phyloP scores from a whole-genome alignment of 1,284 basidiomycete genomes.

The Ceratobasidium papillatum region DNA sequence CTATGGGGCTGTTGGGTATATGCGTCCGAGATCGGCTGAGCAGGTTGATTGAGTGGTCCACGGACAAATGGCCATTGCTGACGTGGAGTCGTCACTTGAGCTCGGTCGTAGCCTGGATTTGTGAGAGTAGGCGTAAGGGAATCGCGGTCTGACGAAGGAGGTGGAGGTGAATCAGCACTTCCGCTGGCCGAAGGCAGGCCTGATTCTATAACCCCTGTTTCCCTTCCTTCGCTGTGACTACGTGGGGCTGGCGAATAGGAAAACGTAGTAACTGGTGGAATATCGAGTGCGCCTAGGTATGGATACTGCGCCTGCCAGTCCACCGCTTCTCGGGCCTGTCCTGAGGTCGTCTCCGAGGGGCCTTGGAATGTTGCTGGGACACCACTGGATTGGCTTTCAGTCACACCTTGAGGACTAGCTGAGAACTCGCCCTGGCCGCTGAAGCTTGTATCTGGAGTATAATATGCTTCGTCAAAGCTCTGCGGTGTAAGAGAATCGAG shows the following conservation, averaged over 20 bases:
- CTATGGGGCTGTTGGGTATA: conserved; percentile 22
- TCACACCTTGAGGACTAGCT: conserved; percentile 5
- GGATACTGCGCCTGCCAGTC: conserved; percentile 37
- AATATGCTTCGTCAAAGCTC: conserved; percentile 24
- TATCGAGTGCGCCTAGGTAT: conserved; percentile 37
- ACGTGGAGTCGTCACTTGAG: conserved; percentile 6
- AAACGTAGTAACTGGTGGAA: conserved; percentile 24
- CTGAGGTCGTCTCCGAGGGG: conserved; percentile 1
- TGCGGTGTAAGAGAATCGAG: conserved; percentile 7
- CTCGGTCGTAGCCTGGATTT: conserved; percentile 31
- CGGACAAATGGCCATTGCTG: conserved; percentile 36
- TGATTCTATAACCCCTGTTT: not conserved
- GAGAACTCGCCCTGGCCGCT: conserved; percentile 24
- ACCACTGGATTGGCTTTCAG: not conserved
- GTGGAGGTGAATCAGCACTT: conserved; percentile 28
- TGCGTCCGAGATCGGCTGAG: conserved; percentile 14
- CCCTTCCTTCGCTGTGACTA: conserved; percentile 8
- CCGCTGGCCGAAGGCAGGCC: not conserved
- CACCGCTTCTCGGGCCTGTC: not conserved
- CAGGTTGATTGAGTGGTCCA: conserved; percentile 16
- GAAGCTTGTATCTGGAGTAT: conserved; percentile 27
- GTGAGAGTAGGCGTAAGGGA: conserved; percentile 37
- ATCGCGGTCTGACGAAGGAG: conserved; percentile 37
- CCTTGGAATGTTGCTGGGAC: conserved; percentile 1
- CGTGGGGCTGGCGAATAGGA: conserved; percentile 29